These are phyloP conservation scores for Casuarina glauca DNA, from an alignment of 306 rosid species.

Conservation along the genomic window DNA sequence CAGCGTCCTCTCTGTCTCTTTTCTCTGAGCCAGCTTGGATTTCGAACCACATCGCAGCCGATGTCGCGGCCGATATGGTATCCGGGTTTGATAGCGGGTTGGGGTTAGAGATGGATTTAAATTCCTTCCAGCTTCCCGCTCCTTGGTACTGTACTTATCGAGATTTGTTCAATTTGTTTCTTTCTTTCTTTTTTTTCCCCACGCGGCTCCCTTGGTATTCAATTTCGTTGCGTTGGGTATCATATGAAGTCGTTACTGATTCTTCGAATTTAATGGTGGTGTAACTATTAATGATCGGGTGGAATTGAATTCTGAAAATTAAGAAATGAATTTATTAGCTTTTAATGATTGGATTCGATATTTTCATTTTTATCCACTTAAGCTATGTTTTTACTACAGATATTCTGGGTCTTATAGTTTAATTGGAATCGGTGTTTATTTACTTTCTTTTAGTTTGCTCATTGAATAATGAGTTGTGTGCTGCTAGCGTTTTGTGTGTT, in stretches of 20 bases:
- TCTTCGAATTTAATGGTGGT: slow-evolving; percentile 5
- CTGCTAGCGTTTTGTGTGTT: background rate
- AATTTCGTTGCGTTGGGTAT: slow-evolving; percentile 5
- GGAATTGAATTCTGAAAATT: slow-evolving; percentile 3
- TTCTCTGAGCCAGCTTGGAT: slow-evolving; percentile 12
- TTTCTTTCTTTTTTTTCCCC: background rate
- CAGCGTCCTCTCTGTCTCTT: slow-evolving; percentile 34
- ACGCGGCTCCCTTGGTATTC: background rate
- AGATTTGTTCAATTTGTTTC: background rate
- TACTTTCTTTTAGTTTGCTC: no score
- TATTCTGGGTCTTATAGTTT: background rate
- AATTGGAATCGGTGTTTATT: slow-evolving; percentile 12
- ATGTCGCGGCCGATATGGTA: slow-evolving; percentile 34
- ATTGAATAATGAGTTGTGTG: background rate
- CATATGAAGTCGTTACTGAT: slow-evolving; percentile 6
- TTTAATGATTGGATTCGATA: background rate
- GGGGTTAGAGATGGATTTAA: slow-evolving; percentile 30
- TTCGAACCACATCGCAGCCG: slow-evolving; percentile 28
- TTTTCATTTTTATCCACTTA: background rate
- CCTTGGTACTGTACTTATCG: slow-evolving; percentile 58
- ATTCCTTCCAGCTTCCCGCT: slow-evolving; percentile 60
- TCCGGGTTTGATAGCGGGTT: slow-evolving; percentile 36
- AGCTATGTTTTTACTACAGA: background rate
- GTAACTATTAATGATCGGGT: background rate
- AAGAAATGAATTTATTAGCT: background rate